Percentiles rank a stretch among this genome's conserved stretches.
These are phyloP conservation scores for Trichaptum fuscoviolaceum DNA, from an alignment of 768 basidiomycete genomes.

Conservation along the genomic window DNA sequence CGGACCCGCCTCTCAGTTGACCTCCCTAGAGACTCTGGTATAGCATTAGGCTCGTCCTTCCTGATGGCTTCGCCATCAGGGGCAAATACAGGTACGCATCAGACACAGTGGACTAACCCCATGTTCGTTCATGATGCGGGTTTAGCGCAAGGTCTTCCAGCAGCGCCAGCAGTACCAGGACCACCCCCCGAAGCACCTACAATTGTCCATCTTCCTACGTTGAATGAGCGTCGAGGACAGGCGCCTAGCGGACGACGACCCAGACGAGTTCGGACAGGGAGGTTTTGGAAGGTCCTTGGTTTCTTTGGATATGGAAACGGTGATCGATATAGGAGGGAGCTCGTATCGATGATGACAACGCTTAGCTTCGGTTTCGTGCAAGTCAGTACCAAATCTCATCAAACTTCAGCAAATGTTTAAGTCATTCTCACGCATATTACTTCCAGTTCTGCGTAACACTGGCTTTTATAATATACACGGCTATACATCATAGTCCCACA, in stretches of 20 bases:
- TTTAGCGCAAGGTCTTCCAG: neutral
- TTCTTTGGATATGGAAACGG: constrained; percentile 51
- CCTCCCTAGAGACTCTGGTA: neutral
- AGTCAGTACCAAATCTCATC: constrained; percentile 28
- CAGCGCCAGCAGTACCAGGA: neutral
- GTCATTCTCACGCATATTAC: neutral
- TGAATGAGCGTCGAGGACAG: neutral
- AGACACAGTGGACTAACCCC: neutral
- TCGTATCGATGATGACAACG: constrained; percentile 49
- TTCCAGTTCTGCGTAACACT: constrained; percentile 47
- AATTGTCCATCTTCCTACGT: neutral
- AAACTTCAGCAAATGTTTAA: neutral
- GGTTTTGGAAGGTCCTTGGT: constrained; percentile 21
- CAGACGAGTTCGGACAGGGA: constrained; percentile 9
- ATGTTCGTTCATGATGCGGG: neutral
- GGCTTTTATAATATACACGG: constrained; percentile 43
- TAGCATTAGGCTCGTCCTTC: neutral
- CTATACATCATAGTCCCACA: constrained; percentile 41
- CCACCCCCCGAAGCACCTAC: neutral
- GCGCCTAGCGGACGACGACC: neutral
- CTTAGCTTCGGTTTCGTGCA: constrained; percentile 47
- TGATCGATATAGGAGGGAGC: constrained; percentile 45
- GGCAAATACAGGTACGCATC: neutral
- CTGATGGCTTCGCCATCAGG: neutral
- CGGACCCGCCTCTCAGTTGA: neutral